Base-by-base conservation (phyloP, 148 eudicot species). In the Linanthus parryae region DNA sequence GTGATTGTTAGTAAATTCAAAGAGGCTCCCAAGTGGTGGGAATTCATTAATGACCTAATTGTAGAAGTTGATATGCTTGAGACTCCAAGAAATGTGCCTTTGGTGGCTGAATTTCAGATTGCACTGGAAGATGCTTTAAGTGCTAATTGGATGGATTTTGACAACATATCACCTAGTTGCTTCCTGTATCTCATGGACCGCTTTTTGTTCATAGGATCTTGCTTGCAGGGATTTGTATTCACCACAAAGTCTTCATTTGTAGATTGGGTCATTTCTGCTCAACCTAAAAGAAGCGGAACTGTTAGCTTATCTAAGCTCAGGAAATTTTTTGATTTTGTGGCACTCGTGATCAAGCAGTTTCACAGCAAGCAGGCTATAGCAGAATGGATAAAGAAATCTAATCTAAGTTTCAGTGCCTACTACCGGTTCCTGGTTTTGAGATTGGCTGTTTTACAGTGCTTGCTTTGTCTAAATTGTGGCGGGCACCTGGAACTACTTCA, bases 161-260 rank as follows among this genome's bases (percentile, higher is more conserved):
- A 64, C 55, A 52, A 45, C 25, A 55, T 70, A 9, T 50, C 80
- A 7, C 84, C 84, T 22, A 8, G 37, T 38, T 67, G 82, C 62
- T 84, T 80, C 52, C 14, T 77, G 7, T 77, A 80, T 68, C 76
- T 80, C 38, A 23, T 76, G 15, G 73, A 84, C 23, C 83, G 68
- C 7, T 77, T 80, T 52, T 54, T 78, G 52, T n/a, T 84, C 16
- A 35, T 63, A 56, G 68, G 52, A 30, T 73, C 65, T 48, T 57
- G 23, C 36, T 47, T 51, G 12, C 28, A n/a, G 3, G 60, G 65
- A 24, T 31, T 25, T 42, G 44, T 69, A 48, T 70, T 69, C 51
- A 63, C 70, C 2, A 53, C 68, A 30, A 64, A 62, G 51, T 68
- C 77, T 48, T 64, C 81, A 8, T 59, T 68, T 22, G 63, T 68